Evolutionary conservation across 2,329 filamentous ascomycete genomes (phyloP), one percentile per base, ranked within the genome.

Genomic region (Apiospora hydei): DNA sequence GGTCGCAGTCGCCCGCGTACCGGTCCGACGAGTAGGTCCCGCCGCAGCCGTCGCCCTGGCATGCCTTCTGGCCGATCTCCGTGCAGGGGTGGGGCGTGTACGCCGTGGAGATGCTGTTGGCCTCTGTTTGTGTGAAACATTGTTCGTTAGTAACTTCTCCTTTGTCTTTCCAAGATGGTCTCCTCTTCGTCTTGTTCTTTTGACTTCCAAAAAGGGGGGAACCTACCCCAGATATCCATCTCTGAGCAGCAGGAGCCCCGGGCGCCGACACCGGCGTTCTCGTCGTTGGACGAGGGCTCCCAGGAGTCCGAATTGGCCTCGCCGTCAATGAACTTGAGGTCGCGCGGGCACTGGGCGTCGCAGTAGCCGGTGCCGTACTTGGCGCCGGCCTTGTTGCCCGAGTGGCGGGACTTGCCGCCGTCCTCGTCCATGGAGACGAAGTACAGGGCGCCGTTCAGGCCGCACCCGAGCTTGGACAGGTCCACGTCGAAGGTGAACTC

Each of bases 401-500:
- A 69, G 78, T 84, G 85, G 76, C 85, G 84, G 76, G 79, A 77
- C 80, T 83, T 77, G 47, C 87, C 87, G 73, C 87, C 87, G 71
- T 89, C 86, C 43, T 83, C 82, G 68, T 88, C 85, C 88, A 90
- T 90, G 78, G 84, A 81, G 67, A 85, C 82, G 69, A 87, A 84
- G 79, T 91, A 91, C 49, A 91, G 80, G 53, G 89, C 89, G 71
- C 89, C 90, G 80, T 92, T 91, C 72, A 92, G 80, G 72, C 90
- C 90, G 76, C 90, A 92, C 67, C 75, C 76, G n/a, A 91, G 83
- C 74, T 87, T 85, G 67, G 89, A 90, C 67, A 90, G 85, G 77
- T 92, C 89, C 24, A 91, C 89, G 70, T 90, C 89, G 73, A 92
- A 90, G 43, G 88, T 88, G 79, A 92, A 88, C 78, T 92, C 89